Conservation (phyloP, 306 rosid species). For the Prunus mongolica region DNA sequence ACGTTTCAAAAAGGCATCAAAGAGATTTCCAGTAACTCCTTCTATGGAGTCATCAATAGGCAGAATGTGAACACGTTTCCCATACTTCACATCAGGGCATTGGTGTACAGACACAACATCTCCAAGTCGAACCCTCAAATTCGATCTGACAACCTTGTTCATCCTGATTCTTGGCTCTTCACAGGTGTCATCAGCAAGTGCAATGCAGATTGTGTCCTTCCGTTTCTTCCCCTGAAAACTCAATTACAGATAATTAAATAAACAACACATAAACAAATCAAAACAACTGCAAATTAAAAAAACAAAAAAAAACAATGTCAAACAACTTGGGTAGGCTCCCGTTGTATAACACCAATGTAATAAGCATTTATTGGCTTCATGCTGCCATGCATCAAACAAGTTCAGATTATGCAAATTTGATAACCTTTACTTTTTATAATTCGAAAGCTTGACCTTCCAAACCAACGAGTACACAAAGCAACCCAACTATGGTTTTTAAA, state of each 20-base stretch:
- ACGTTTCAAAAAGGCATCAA: slow-evolving; percentile 59
- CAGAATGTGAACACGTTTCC: slow-evolving; percentile 45
- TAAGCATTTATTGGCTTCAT: neutral
- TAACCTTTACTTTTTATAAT: neutral
- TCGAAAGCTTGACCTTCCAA: neutral
- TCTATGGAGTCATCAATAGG: slow-evolving; percentile 52
- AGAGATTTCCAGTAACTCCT: slow-evolving; percentile 51
- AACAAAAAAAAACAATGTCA: neutral
- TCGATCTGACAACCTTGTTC: slow-evolving; percentile 55
- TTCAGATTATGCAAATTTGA: neutral
- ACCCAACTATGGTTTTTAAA: neutral
- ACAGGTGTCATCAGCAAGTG: slow-evolving; percentile 46
- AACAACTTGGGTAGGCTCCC: neutral
- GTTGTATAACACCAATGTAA: neutral
- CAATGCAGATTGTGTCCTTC: slow-evolving; percentile 53
- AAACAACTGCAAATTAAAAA: neutral
- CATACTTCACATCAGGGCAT: slow-evolving; percentile 53
- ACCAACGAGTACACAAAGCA: neutral
- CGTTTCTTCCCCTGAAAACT: slow-evolving; percentile 50
- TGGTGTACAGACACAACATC: slow-evolving; percentile 60
- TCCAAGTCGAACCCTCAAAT: slow-evolving; percentile 53
- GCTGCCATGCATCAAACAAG: neutral
- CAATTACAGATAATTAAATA: neutral
- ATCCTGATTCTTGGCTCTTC: slow-evolving; percentile 47
- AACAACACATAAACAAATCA: neutral